Evolutionary conservation across 139 green algal genomes (phyloP), one percentile per base, ranked within the genome.

Genomic region (Coelastrella sp.): DNA sequence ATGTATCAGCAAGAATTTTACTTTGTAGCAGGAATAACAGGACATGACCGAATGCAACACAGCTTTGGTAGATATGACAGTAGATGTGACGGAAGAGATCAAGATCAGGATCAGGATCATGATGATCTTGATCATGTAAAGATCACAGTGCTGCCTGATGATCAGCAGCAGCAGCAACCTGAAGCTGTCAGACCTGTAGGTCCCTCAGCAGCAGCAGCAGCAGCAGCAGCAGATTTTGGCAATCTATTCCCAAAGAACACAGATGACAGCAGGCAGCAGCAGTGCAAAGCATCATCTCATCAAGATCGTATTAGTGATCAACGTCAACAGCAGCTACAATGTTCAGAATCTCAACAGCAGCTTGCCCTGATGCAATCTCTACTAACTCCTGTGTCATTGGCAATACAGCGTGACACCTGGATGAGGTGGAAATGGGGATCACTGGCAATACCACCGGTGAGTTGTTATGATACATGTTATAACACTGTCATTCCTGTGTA

Each of bases 381-480:
- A 40, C 78, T 84, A 32, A 11, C 73, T 64, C 78, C 78, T 17
- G 62, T 84, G 60, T 34, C 72, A 43, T 11, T 75, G 27, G 38
- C 78, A n/a, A 25, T 84, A 15, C 60, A 75, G 60, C 60, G 78
- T 43, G 78, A 84, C 62, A 84, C 78, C 15, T 84, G 60, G 60
- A 68, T 84, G 40, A 34, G 23, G 7, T 84, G 78, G 78, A 43
- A 57, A 6, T 64, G 62, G 30, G 78, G 40, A 5, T 1, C 6
- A 5, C 78, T 84, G n/a, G 78, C 78, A 37, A 38, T 84, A 34
- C 23, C 78, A n/a, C 78, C 78, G 9, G 78, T 84, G 57, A 73
- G 57, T 71, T 11, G n/a, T n/a, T 57, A 57, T 57, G 45, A 57
- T 57, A n/a, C n/a, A n/a, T n/a, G n/a, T n/a, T n/a, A n/a, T n/a